Base-by-base conservation (phyloP, 768 basidiomycete species). In the Russula abietina region DNA sequence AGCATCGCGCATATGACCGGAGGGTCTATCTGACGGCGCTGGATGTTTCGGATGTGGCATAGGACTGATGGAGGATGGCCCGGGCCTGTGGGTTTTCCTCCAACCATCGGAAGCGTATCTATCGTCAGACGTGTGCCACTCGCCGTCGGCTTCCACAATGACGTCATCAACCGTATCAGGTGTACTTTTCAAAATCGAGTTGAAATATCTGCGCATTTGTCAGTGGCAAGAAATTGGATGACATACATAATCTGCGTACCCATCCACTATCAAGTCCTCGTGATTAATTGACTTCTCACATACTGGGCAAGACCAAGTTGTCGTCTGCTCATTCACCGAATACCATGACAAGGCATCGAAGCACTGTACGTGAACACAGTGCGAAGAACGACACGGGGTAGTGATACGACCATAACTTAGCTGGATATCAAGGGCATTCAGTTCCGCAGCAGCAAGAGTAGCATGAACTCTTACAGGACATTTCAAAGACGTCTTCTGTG, bases 261-360 rank as follows among this genome's bases (percentile, higher is more conserved):
- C 95, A 71, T 99, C 97, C 61, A 96, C 81, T 41, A 97, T 87
- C 39, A 99, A 76, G 63, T 98, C 92, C 38, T 88, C 88, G 22
- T 83, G 76, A 66, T 87, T 83, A 57, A 99, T 73, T 51, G 80
- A 76, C 70, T 83, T 86, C 72, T 93, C 91, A 74, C 97, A 98
- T 48, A 93, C 88, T 30, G 97, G 96, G 74, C 97, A 98, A 51
- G 88, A 74, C 89, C 91, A 99, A 33, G 93, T 94, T 2, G 96
- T 97, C 10, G 94, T 98, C 75, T 92, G 88, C 70, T 96, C 91
- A 85, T 97, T 98, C 72, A 96, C 85, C 5, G 88, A 87, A 70
- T 89, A 92, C 94, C 94, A 99, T 45, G 90, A 92, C 19, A 80
- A 81, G 0, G 94, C 94, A 74, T 99, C 97, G 74, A 98, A 99